These are phyloP conservation scores for Pichia cactophila DNA, from an alignment of 1,139 yeast species.

Conservation along the genomic window DNA sequence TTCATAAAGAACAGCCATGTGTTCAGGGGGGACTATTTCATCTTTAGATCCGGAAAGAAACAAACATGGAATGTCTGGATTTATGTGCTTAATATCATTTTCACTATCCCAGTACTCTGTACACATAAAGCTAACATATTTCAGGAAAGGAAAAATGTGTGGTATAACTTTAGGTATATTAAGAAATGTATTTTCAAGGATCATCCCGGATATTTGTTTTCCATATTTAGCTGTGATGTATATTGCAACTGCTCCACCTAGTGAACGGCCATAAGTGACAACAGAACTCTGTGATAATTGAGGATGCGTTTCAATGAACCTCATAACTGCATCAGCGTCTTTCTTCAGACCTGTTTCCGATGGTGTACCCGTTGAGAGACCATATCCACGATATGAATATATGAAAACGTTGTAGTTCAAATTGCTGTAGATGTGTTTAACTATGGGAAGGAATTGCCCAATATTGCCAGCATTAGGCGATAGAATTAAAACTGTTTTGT, in stretches of 20 bases:
- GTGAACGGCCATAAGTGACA: constrained; percentile 76
- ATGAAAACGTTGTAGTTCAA: constrained; percentile 75
- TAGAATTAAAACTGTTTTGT: constrained; percentile 68
- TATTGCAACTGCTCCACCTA: constrained; percentile 94
- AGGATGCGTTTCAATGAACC: constrained; percentile 46
- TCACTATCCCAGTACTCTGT: constrained; percentile 86
- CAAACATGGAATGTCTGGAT: constrained; percentile 53
- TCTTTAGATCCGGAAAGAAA: constrained; percentile 71
- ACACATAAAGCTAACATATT: constrained; percentile 52
- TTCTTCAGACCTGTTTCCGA: constrained; percentile 71
- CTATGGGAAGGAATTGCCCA: constrained; percentile 85
- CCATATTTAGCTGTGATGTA: constrained; percentile 59
- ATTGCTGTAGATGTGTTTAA: constrained; percentile 55
- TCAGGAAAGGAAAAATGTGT: constrained; percentile 63
- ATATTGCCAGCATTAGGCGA: constrained; percentile 97
- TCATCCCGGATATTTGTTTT: constrained; percentile 39
- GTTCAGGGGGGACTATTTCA: constrained; percentile 87
- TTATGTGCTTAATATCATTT: constrained; percentile 43
- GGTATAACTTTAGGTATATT: constrained; percentile 78
- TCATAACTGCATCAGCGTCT: constrained; percentile 72
- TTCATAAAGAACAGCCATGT: constrained; percentile 59
- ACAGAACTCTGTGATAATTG: constrained; percentile 47
- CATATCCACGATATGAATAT: constrained; percentile 90
- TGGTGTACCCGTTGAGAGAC: constrained; percentile 72
- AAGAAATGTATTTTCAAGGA: constrained; percentile 82